Evolutionary conservation across 78 protist species (phyloP).

Genomic region (Dictyostelium citrinum): DNA sequence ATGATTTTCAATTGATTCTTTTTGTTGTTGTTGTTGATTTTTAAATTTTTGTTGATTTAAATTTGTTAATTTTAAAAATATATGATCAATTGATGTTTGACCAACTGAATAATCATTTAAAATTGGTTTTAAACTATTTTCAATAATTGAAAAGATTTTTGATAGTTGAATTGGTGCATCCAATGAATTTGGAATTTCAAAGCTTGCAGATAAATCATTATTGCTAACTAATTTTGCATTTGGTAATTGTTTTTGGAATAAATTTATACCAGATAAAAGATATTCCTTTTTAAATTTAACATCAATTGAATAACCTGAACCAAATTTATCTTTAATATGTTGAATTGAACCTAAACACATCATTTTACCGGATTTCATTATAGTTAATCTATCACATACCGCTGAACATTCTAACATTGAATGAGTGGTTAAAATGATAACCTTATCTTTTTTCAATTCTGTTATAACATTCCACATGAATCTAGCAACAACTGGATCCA

Average conservation of each 20-base stretch:
- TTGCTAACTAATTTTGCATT: neutral
- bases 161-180: neutral
- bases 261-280: neutral
- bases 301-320: constrained; percentile 53
- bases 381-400: constrained; percentile 82
- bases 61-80: constrained; percentile 32
- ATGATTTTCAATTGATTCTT: neutral
- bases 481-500: constrained; percentile 79
- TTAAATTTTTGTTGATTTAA: neutral
- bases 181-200: constrained; percentile 13
- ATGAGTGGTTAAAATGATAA: constrained; percentile 84
- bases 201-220: neutral
- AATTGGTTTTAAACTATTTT: neutral
- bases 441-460: neutral
- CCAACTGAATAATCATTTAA: constrained; percentile 7
- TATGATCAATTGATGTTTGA: constrained; percentile 47
- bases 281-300: constrained; percentile 36
- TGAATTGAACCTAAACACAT: constrained; percentile 72
- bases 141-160: neutral
- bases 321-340: constrained; percentile 66
- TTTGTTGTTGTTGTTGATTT: neutral
- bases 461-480: constrained; percentile 79
- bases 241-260: neutral
- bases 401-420: constrained; percentile 88
- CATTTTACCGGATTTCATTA: constrained; percentile 90